Percentiles rank a stretch among this genome's conserved stretches.
Evolutionary conservation across 2,329 filamentous ascomycete species (phyloP).

Genomic region (Metarhizium rileyi): DNA sequence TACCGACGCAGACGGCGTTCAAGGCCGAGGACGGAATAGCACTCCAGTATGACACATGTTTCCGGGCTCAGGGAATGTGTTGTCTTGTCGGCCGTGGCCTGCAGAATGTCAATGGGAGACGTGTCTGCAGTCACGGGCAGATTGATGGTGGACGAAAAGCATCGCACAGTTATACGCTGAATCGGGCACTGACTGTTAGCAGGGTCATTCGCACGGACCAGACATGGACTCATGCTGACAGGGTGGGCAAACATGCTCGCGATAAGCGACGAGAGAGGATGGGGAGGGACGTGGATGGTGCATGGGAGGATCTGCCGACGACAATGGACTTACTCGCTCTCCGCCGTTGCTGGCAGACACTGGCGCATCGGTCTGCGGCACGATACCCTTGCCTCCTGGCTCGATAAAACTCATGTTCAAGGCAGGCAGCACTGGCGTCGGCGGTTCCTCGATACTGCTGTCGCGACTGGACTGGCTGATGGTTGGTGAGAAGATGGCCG

Average conservation of each 20-base stretch:
- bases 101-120: slow-evolving; percentile 62
- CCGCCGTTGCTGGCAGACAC: slow-evolving; percentile 71
- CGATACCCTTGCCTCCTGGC: slow-evolving; percentile 35
- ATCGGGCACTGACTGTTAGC: neutral
- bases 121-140: slow-evolving; percentile 69
- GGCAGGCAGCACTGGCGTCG: slow-evolving; percentile 9
- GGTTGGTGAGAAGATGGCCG: slow-evolving; percentile 26
- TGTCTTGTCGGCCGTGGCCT: slow-evolving; percentile 53
- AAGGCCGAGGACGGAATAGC: slow-evolving; percentile 64
- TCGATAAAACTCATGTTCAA: slow-evolving; percentile 31
- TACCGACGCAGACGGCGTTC: slow-evolving; percentile 78
- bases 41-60: slow-evolving; percentile 66
- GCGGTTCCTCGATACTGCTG: slow-evolving; percentile 24
- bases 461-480: slow-evolving; percentile 23
- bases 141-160: slow-evolving; percentile 56
- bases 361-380: slow-evolving; percentile 59
- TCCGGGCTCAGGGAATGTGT: slow-evolving; percentile 53
- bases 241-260: neutral
- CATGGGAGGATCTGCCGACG: too few species aligned
- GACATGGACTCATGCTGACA: too few species aligned
- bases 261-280: neutral
- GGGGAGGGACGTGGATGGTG: too few species aligned
- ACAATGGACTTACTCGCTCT: slow-evolving; percentile 58
- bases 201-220: neutral
- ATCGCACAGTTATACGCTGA: slow-evolving; percentile 63